Conservation (phyloP, 23 red algal genomes). For the Gracilaria vermiculophylla region DNA sequence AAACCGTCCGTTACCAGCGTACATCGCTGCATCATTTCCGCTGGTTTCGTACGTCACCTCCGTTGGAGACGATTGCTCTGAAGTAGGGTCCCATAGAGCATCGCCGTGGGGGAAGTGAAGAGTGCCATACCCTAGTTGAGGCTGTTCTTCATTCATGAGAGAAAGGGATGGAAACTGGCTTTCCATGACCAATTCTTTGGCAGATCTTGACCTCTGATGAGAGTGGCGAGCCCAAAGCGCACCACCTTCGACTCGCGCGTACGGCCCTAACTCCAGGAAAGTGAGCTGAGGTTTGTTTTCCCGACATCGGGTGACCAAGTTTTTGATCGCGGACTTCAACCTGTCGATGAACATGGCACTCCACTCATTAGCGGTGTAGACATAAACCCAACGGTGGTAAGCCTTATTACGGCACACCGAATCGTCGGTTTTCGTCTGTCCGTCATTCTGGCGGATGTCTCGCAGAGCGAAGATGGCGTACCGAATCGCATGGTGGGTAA, state of each 20-base stretch:
- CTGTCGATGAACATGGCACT: slow-evolving; percentile 2
- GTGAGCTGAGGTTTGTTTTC: background rate
- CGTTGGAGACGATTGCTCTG: too few relatives aligned
- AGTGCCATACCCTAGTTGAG: too few relatives aligned
- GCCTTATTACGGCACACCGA: background rate
- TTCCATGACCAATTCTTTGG: too few relatives aligned
- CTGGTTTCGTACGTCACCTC: too few relatives aligned
- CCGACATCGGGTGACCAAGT: background rate
- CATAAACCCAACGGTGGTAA: slow-evolving; percentile 22
- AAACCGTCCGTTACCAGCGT: too few relatives aligned
- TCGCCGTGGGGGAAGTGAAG: too few relatives aligned
- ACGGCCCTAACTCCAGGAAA: background rate
- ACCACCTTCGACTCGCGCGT: background rate
- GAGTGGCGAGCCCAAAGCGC: background rate
- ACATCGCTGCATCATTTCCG: too few relatives aligned
- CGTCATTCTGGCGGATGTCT: background rate
- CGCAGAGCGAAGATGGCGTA: background rate
- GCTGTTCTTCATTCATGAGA: too few relatives aligned
- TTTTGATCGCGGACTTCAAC: background rate
- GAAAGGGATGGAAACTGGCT: too few relatives aligned
- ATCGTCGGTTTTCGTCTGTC: background rate
- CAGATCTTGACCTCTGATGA: too few relatives aligned
- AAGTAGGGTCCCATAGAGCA: too few relatives aligned
- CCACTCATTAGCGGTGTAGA: background rate
- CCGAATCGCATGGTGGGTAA: background rate